Evolutionary conservation across 768 basidiomycete species (phyloP).

Genomic region (Agaricus sinodeliciosus): DNA sequence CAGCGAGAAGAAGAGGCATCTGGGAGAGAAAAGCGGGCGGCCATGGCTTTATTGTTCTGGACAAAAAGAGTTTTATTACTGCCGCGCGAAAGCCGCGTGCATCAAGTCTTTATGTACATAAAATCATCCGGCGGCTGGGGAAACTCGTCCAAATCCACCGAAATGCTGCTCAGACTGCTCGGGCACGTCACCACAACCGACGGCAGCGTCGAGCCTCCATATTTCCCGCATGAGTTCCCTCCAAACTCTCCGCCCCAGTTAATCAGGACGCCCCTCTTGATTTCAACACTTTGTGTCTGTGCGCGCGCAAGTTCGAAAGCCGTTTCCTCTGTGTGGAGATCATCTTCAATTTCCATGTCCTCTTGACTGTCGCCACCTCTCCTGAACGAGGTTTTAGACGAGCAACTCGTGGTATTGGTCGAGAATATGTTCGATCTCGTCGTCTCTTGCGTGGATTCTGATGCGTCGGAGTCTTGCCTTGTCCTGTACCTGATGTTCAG

Average conservation of each 20-base stretch:
- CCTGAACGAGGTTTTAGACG: constrained; percentile 16
- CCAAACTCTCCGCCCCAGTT: constrained; percentile 16
- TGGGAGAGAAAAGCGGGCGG: background rate
- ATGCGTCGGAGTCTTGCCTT: constrained; percentile 25
- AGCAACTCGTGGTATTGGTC: constrained; percentile 9
- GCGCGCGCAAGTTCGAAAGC: constrained; percentile 40
- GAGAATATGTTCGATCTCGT: constrained; percentile 13
- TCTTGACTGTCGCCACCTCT: constrained; percentile 9
- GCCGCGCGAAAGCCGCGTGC: constrained; percentile 6
- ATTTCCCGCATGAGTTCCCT: too few relatives aligned
- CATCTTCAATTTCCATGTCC: constrained; percentile 15
- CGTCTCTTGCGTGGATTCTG: constrained; percentile 23
- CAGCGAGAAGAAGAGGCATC: constrained; percentile 1
- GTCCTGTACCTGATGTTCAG: background rate
- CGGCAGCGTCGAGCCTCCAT: constrained; percentile 12
- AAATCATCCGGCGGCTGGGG: constrained; percentile 32
- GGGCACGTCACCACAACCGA: constrained; percentile 28
- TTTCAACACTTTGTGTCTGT: constrained; percentile 43
- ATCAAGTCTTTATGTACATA: background rate
- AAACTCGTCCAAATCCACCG: constrained; percentile 39
- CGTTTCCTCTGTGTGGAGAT: constrained; percentile 13
- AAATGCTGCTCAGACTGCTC: constrained; percentile 31
- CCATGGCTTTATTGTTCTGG: background rate
- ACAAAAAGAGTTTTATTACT: background rate
- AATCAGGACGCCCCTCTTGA: constrained; percentile 40